phyloP scores from a whole-genome alignment of 2,329 filamentous ascomycete genomes.

The Magnaporthiopsis incrustans region DNA sequence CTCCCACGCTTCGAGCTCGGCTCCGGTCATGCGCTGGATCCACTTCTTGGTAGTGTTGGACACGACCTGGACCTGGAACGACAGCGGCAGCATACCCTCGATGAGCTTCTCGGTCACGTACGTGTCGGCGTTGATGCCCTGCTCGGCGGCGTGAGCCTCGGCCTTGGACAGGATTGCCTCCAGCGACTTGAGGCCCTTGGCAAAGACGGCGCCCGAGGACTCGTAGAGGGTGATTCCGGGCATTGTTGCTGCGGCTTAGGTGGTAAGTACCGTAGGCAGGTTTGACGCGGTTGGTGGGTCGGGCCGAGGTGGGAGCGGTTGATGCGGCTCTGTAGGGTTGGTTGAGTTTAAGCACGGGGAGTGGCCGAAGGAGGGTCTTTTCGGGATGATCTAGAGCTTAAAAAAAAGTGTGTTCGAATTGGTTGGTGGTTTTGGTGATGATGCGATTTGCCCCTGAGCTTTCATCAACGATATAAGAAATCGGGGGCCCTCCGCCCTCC shows the following conservation, averaged over 20 bases:
- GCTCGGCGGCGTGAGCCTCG: slow-evolving; percentile 19
- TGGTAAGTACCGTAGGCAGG: too few relatives aligned
- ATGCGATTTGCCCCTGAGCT: neutral
- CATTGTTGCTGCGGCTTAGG: slow-evolving; percentile 16
- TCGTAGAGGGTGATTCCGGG: slow-evolving; percentile 22
- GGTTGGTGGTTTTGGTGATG: neutral
- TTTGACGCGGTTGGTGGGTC: neutral
- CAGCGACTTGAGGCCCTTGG: slow-evolving; percentile 18
- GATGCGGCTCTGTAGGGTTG: neutral
- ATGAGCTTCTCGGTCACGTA: slow-evolving; percentile 19
- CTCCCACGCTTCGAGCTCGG: slow-evolving; percentile 15
- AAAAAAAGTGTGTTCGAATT: neutral
- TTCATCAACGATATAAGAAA: neutral
- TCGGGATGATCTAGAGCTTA: neutral
- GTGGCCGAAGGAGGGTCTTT: rapidly evolving
- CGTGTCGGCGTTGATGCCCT: slow-evolving; percentile 16
- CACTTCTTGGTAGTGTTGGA: slow-evolving; percentile 21
- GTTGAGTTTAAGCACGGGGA: neutral
- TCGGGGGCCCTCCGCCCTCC: neutral
- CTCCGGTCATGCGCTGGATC: slow-evolving; percentile 20
- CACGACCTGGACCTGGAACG: slow-evolving; percentile 25
- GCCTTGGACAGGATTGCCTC: slow-evolving; percentile 23
- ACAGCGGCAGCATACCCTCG: slow-evolving; percentile 28
- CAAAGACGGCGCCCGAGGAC: slow-evolving; percentile 18
- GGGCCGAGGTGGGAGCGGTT: too few relatives aligned